phyloP scores from a whole-genome alignment of 768 basidiomycete species.

The Suillus subalutaceus region DNA sequence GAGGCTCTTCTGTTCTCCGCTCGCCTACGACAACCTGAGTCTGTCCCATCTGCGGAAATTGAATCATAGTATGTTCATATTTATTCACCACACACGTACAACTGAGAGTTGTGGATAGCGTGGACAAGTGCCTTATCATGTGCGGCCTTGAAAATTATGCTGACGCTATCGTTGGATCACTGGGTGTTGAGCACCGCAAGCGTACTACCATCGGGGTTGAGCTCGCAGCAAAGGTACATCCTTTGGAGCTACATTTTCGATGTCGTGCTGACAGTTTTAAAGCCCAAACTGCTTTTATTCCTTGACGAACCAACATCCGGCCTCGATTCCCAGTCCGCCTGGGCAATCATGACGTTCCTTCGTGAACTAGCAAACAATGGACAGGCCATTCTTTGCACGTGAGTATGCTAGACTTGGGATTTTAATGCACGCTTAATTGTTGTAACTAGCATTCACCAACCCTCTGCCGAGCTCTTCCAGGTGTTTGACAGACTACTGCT shows the following conservation, averaged over 20 bases:
- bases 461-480: conserved; percentile 54
- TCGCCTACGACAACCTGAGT: conserved; percentile 70
- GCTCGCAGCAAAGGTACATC: conserved; percentile 53
- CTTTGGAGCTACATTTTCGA: background rate
- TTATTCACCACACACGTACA: background rate
- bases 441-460: conserved; percentile 29
- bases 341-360: conserved; percentile 51
- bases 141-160: conserved; percentile 64
- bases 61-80: conserved; percentile 65
- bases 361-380: conserved; percentile 56
- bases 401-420: conserved; percentile 20
- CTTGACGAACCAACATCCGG: conserved; percentile 65
- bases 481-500: conserved; percentile 53
- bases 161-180: conserved; percentile 65
- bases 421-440: background rate
- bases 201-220: conserved; percentile 64
- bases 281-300: conserved; percentile 54
- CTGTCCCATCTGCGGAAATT: conserved; percentile 69
- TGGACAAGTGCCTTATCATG: conserved; percentile 62
- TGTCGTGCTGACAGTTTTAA: background rate
- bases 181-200: conserved; percentile 52
- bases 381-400: conserved; percentile 59
- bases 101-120: conserved; percentile 30
- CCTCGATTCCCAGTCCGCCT: conserved; percentile 55
- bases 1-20: conserved; percentile 85